Percentiles rank a stretch among this genome's conserved stretches.
These are phyloP conservation scores for Penicillium antarcticum DNA, from an alignment of 495 filamentous ascomycete species.

Conservation along the genomic window DNA sequence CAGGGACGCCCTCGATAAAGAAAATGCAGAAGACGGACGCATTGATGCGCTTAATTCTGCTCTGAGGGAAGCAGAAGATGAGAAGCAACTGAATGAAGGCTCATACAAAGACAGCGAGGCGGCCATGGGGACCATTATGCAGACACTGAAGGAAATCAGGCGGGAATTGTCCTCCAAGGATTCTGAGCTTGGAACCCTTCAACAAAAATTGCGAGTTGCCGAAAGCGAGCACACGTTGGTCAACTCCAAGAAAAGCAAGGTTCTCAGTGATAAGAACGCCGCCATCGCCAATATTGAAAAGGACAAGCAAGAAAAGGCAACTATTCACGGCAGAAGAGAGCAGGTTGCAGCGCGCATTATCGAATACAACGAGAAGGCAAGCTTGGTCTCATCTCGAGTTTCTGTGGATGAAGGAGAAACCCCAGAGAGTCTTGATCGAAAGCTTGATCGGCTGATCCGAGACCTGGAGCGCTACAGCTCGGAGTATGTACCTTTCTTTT, in stretches of 20 bases:
- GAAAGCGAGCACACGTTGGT: slow-evolving; percentile 53
- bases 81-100: slow-evolving; percentile 40
- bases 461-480: slow-evolving; percentile 51
- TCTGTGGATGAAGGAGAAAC: slow-evolving; percentile 69
- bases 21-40: slow-evolving; percentile 56
- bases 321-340: slow-evolving; percentile 42
- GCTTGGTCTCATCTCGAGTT: slow-evolving; percentile 56
- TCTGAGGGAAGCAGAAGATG: slow-evolving; percentile 50
- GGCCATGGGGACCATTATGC: slow-evolving; percentile 49
- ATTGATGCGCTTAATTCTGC: slow-evolving; percentile 56
- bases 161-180: slow-evolving; percentile 40
- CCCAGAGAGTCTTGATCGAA: slow-evolving; percentile 55
- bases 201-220: slow-evolving; percentile 51
- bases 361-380: slow-evolving; percentile 57
- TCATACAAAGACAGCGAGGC: slow-evolving; percentile 50
- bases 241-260: slow-evolving; percentile 46
- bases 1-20: slow-evolving; percentile 56
- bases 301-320: slow-evolving; percentile 43
- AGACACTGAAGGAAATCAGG: slow-evolving; percentile 36
- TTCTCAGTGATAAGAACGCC: slow-evolving; percentile 63
- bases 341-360: slow-evolving; percentile 43
- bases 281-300: slow-evolving; percentile 52
- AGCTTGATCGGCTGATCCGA: slow-evolving; percentile 54
- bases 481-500: slow-evolving; percentile 35
- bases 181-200: slow-evolving; percentile 33